A percentile compares a stretch with the other conserved stretches of the same genome.
phyloP scores from a whole-genome alignment of 352 stramenopile species.

The Aphanomyces cochlioides region DNA sequence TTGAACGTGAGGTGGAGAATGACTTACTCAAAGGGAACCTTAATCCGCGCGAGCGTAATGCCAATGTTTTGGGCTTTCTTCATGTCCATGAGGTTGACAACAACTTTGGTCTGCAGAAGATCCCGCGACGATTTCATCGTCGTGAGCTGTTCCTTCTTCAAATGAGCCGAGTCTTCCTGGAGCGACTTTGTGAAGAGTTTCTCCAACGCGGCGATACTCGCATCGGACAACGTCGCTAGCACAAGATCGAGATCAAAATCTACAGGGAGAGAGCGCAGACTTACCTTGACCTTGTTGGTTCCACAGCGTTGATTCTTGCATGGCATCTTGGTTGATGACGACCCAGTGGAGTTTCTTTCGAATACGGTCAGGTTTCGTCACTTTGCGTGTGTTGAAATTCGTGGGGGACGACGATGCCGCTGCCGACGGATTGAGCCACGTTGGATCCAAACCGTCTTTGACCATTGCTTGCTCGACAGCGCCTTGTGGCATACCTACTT shows the following conservation, averaged over 20 bases:
- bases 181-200: conserved; percentile 78
- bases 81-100: conserved; percentile 75
- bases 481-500: conserved; percentile 50
- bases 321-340: conserved; percentile 39
- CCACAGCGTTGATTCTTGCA: conserved; percentile 37
- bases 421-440: conserved; percentile 50
- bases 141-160: conserved; percentile 11
- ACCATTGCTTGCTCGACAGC: conserved; percentile 84
- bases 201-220: conserved; percentile 68
- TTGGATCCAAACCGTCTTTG: conserved; percentile 63
- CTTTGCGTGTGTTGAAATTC: not conserved
- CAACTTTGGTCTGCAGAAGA: conserved; percentile 44
- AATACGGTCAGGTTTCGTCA: conserved; percentile 51
- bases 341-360: conserved; percentile 83
- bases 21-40: conserved; percentile 49
- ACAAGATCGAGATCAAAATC: not conserved
- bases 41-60: conserved; percentile 76
- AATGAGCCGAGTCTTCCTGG: conserved; percentile 31
- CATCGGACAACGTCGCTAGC: conserved; percentile 55
- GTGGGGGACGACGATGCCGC: not conserved
- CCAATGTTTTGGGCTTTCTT: conserved; percentile 87
- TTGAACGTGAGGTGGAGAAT: not conserved
- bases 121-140: conserved; percentile 18
- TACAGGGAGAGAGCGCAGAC: not conserved
- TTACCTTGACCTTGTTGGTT: conserved; percentile 28